Evolutionary conservation across 108 stramenopile genomes (phyloP).

Genomic region (Cyclostephanos tholiformis): DNA sequence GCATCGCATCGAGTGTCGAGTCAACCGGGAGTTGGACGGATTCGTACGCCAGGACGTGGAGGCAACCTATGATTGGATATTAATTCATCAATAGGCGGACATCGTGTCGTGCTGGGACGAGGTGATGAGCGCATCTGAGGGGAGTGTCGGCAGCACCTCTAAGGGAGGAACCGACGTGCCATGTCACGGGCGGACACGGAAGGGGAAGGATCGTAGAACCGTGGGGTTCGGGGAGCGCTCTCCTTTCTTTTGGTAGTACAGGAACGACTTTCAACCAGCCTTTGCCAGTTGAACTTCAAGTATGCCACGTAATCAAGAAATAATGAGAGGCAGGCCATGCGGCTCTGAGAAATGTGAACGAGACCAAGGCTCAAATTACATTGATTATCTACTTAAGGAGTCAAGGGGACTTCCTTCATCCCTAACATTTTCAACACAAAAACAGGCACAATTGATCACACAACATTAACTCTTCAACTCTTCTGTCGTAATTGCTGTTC

Average conservation of each 20-base stretch:
- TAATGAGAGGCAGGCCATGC: too few relatives aligned
- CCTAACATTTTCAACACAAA: too few relatives aligned
- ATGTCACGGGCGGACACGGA: conserved; percentile 28
- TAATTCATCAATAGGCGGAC: conserved; percentile 61
- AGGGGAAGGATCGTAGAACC: conserved; percentile 43
- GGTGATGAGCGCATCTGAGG: conserved; percentile 40
- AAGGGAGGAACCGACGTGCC: conserved; percentile 5
- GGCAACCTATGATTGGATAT: conserved; percentile 73
- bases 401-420: too few relatives aligned
- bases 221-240: conserved; percentile 43
- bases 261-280: conserved; percentile 28
- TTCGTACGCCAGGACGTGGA: conserved; percentile 55
- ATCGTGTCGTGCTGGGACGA: conserved; percentile 59
- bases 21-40: conserved; percentile 59
- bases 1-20: conserved; percentile 51
- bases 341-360: too few relatives aligned
- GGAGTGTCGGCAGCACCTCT: conserved; percentile 7
- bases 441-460: too few relatives aligned
- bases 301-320: too few relatives aligned
- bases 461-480: too few relatives aligned
- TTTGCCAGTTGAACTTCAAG: too few relatives aligned
- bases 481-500: too few relatives aligned
- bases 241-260: conserved; percentile 47
- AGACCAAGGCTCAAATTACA: too few relatives aligned
- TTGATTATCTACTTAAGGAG: too few relatives aligned